Evolutionary conservation across 1,139 yeast genomes (phyloP), one percentile per base, ranked within the genome.

Genomic region (Zygoascus hellenicus): DNA sequence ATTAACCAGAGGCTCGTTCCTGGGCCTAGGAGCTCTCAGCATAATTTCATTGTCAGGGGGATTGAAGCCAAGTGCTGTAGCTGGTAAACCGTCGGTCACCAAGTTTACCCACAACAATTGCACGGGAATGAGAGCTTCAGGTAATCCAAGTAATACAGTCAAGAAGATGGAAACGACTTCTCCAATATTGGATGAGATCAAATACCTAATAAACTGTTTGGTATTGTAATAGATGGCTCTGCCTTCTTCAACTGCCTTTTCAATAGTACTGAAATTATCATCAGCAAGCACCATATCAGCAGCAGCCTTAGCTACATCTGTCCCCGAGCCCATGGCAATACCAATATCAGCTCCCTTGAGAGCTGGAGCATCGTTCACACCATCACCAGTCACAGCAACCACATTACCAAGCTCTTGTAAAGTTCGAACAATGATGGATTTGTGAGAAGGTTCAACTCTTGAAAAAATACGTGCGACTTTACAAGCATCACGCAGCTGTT

Each of bases 231-330:
- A 69, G 67, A 74, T 74, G 45, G 76, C 62, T 50, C 78, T 67
- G 7, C 78, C 78, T 54, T 74, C 78, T 55, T 72, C 77, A 42
- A 74, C 69, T 7, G 80, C 80, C 53, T 72, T 69, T 58, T 75
- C 74, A 53, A 75, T 75, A 30, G 78, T 71, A 7, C 77, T 73
- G 61, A 75, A 75, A 54, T 75, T 75, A 55, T 75, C 60, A 40
- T 63, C 67, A 3, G 76, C 67, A 63, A 77, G 65, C 17, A 77
- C 79, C 66, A 77, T 73, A 59, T 77, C 82, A 9, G 80, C 73
- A 1, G 82, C 81, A 49, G 76, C 72, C 53, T 77, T 74, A 13
- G 82, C 82, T 40, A 77, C 82, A 59, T 77, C 82, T 1, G 81
- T 76, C 3, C 72, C 72, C 9, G 69, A 62, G 1, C 72, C 72